phyloP scores from a whole-genome alignment of 495 filamentous ascomycete species.

The Neurospora hispaniola region DNA sequence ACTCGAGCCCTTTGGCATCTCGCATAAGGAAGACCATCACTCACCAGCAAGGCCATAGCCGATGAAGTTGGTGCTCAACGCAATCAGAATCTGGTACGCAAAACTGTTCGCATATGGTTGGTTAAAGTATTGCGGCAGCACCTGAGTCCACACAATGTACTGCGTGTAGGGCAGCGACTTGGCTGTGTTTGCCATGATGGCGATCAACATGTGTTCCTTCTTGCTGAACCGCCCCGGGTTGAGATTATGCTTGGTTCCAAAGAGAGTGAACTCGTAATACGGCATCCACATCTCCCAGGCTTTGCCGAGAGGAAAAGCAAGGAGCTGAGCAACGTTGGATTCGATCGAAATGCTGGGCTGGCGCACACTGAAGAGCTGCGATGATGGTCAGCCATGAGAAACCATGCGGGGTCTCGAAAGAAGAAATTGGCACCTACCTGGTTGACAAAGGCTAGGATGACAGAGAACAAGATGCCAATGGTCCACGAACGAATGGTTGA shows the following conservation, averaged over 20 bases:
- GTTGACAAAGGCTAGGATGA: constrained; percentile 31
- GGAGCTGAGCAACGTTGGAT: constrained; percentile 27
- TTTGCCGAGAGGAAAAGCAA: constrained; percentile 31
- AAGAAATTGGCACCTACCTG: background rate
- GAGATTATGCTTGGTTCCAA: constrained; percentile 26
- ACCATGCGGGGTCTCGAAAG: background rate
- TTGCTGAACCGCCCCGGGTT: constrained; percentile 42
- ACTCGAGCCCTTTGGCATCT: background rate
- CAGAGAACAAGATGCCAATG: constrained; percentile 28
- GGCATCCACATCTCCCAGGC: constrained; percentile 24
- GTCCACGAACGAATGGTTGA: constrained; percentile 32
- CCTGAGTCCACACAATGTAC: constrained; percentile 36
- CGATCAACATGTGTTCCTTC: constrained; percentile 44
- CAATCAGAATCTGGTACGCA: constrained; percentile 34
- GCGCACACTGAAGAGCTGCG: constrained; percentile 28
- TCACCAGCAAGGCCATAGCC: constrained; percentile 44
- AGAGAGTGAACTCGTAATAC: constrained; percentile 27
- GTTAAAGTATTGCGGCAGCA: constrained; percentile 31
- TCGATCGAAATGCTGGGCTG: constrained; percentile 27
- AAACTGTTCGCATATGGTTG: constrained; percentile 27
- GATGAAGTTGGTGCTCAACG: constrained; percentile 36
- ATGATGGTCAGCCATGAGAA: background rate
- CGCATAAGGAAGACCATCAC: constrained; percentile 4
- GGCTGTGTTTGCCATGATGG: constrained; percentile 33
- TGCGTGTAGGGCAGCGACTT: constrained; percentile 29